Base-by-base conservation (phyloP, 495 filamentous ascomycete genomes). In the Eremomyces bilateralis region DNA sequence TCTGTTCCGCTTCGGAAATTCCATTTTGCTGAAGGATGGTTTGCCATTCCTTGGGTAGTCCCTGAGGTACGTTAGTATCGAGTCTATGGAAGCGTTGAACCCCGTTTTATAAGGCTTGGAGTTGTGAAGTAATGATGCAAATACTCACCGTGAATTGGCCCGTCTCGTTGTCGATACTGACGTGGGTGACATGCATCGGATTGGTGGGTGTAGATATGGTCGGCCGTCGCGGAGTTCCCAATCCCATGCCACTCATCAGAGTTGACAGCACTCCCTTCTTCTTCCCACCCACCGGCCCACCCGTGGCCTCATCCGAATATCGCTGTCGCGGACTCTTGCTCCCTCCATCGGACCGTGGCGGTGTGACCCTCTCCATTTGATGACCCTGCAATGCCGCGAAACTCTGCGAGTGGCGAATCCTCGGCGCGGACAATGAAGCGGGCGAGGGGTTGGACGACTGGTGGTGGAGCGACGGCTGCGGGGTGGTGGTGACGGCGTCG, bases 21-120 rank as follows among this genome's bases (percentile, higher is more conserved):
- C 88, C 88, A 56, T 76, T 93, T 52, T 93, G 83, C 58, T 88
- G 78, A 43, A 97, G 68, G 49, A 92, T 65, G 27, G 79, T 72
- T 56, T 97, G 88, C 88, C 88, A 97, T 64, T 97, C 88, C 53
- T 90, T 91, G 1, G 88, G 88, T 21, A 97, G 61, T 41, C 88
- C 88, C 80, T 90, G 46, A 34, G 4, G 12, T 40, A 16, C 29
- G 36, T 22, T 15, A 31, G 20, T 20, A 28, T 8, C 20, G 25
- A 36, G 10, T 16, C 25, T 10, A 33, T 15, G 39, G 10, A 11
- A 4, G 20, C 13, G 33, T 40, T 36, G 15, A 46, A 33, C 15
- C 18, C 5, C 29, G 5, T 34, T 39, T 35, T 11, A 16, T 3
- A 6, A 27, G 18, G 30, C 30, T 18, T 8, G 6, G 18, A 16